Base-by-base conservation (phyloP, 805 yeast species). In the Starmerella scarabaei region DNA sequence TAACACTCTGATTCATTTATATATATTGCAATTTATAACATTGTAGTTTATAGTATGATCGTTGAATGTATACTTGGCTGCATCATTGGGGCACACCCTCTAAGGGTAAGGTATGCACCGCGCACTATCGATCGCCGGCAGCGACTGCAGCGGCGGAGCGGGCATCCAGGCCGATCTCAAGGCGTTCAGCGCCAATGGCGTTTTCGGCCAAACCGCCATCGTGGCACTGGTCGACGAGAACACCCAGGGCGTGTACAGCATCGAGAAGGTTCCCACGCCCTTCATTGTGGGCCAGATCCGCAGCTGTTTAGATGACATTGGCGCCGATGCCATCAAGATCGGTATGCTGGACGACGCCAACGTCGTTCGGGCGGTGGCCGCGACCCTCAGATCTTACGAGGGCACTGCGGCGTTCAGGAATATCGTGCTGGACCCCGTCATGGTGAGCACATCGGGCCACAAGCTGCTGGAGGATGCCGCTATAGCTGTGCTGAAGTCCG, bases 161-260 rank as follows among this genome's bases (percentile, higher is more conserved):
- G 94, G 94, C 3, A 75, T 83, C 36, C 94, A 83, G 57, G 94
- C 94, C 1, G 94, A 83, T 55, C 55, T 83, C 29, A 84, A 84
- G 60, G 75, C 94, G 0, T 70, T 83, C 40, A 66, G 80, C 3
- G 80, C 80, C 1, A 81, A 79, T 51, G 72, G 73, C 14, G 83
- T 83, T 37, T 80, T 76, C 53, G 94, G 81, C 0, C 60, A 77
- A 57, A 79, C 86, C 0, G 78, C 85, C 51, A 74, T 81, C 33
- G 71, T 85, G 7, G 86, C 85, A 2, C 59, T 84, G 43, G 83
- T 93, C 0, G 80, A 85, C 5, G 94, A 84, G 53, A 81, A 84
- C 52, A 77, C 81, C 5, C 53, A 41, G 28, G 47, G 45, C 16
- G 53, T 50, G 6, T 36, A 41, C 32, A 45, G 43, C 28, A 48